Base-by-base conservation (phyloP, 306 rosid species). In the Carpinus fangiana region DNA sequence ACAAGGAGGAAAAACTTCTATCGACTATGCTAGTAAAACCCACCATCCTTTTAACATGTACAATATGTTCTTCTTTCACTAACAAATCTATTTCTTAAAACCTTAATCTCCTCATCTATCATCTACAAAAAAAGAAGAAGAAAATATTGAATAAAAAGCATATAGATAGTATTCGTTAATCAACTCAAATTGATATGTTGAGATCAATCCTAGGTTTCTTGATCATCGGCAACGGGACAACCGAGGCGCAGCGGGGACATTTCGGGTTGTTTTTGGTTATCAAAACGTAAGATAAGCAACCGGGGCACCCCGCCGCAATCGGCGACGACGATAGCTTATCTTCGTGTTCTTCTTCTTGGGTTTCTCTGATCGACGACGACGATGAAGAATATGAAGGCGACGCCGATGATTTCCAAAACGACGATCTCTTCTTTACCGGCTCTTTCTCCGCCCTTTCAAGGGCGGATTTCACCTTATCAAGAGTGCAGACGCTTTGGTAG, bases 131-230 rank as follows among this genome's bases (percentile, higher is more conserved):
- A 53, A 13, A 64, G 20, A 48, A 36, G 41, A 36, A 38, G 43
- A 41, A 6, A 26, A 76, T 65, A 64, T 64, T 56, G 43, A 16
- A 76, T 53, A 78, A 46, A 55, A 74, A 43, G 72, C 66, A 70
- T 31, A 21, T 31, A 21, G 18, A 57, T 70, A 81, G 79, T 56
- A 20, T 72, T 20, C 78, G 69, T 47, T 12, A 47, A 36, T 26
- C 53, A 28, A 28, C 52, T 92, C 89, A 96, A 59, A 89, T 91
- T 47, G 90, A 85, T 61, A 88, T 89, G 85, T 96, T 96, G 54
- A 96, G 98, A 53, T 96, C 99, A 79, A 96, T 85, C 85, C 92
- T 88, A 82, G 99, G 93, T 83, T 93, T 96, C 88, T 96, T 96
- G 83, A 81, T 64, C 57, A 71, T 13, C 0, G 96, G 90, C 78